Conservation (phyloP, 176 grass and related monocot species). For the Musa schizocarpa region DNA sequence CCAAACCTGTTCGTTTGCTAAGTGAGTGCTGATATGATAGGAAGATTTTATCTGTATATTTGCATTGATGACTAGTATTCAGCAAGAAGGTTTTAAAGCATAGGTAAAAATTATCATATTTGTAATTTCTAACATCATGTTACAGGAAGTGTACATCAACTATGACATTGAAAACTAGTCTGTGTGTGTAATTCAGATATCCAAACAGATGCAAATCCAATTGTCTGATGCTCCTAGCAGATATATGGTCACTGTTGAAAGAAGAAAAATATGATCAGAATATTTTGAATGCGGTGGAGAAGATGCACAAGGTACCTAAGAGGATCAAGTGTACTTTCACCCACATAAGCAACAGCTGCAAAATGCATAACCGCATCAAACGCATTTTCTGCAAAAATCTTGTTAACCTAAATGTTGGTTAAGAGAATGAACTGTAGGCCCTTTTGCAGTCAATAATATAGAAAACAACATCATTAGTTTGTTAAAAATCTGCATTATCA, state of each 20-base stretch:
- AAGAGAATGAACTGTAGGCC: not conserved
- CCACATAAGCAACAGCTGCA: slow-evolving; percentile 97
- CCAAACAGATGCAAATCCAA: too few relatives aligned
- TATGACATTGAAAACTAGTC: too few relatives aligned
- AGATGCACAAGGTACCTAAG: slow-evolving; percentile 51
- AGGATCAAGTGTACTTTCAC: slow-evolving; percentile 92
- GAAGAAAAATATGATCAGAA: too few relatives aligned
- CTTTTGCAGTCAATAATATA: not conserved
- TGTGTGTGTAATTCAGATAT: too few relatives aligned
- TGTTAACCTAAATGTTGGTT: slow-evolving; percentile 56
- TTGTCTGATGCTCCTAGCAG: too few relatives aligned
- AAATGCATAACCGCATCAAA: slow-evolving; percentile 99
- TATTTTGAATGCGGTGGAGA: not conserved
- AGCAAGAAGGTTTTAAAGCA: not conserved
- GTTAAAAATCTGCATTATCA: slow-evolving; percentile 13
- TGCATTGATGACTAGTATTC: too few relatives aligned
- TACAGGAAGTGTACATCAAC: too few relatives aligned
- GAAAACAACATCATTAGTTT: not conserved
- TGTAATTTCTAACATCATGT: too few relatives aligned
- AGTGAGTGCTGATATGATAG: too few relatives aligned
- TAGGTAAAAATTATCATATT: not conserved
- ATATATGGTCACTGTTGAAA: too few relatives aligned
- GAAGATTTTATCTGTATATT: too few relatives aligned
- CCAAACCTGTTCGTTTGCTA: too few relatives aligned
- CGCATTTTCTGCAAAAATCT: slow-evolving; percentile 84